Evolutionary conservation across 306 rosid genomes (phyloP).

Genomic region (Prunus padus): DNA sequence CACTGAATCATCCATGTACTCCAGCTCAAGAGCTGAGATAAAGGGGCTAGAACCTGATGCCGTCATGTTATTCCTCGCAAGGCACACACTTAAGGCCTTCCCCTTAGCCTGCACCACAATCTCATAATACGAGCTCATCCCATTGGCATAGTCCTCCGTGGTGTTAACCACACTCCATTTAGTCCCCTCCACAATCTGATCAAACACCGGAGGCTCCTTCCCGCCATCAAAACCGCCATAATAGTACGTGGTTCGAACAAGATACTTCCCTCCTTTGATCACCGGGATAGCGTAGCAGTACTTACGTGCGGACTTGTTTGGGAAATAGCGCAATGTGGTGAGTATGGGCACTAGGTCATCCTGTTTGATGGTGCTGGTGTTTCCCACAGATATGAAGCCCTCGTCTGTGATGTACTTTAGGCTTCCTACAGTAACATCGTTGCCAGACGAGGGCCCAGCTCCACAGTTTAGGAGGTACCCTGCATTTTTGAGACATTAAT

Average conservation of each 20-base stretch:
- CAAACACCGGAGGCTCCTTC: conserved; percentile 73
- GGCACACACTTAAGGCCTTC: conserved; percentile 63
- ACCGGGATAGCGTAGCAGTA: conserved; percentile 67
- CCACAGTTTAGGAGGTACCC: conserved; percentile 73
- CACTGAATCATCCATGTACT: conserved; percentile 49
- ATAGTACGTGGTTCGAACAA: conserved; percentile 61
- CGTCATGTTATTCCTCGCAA: conserved; percentile 63
- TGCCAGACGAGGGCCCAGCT: conserved; percentile 18
- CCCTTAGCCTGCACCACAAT: conserved; percentile 43
- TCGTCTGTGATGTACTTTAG: conserved; percentile 54
- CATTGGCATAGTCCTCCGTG: conserved; percentile 61
- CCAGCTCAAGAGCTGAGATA: conserved; percentile 79
- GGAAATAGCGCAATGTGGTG: conserved; percentile 67
- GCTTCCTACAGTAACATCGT: conserved; percentile 32
- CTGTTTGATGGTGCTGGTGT: conserved; percentile 25
- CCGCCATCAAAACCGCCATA: conserved; percentile 80
- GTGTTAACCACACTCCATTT: conserved; percentile 70
- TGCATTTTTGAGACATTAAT: conserved; percentile 28
- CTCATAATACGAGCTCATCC: conserved; percentile 76
- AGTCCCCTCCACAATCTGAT: conserved; percentile 84
- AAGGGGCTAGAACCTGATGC: conserved; percentile 54
- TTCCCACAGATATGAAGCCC: conserved; percentile 55
- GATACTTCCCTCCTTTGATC: conserved; percentile 49
- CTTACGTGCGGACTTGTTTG: conserved; percentile 53
- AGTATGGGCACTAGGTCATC: conserved; percentile 51